Conservation (phyloP, 1,139 yeast genomes). For the Geotrichum reessii region DNA sequence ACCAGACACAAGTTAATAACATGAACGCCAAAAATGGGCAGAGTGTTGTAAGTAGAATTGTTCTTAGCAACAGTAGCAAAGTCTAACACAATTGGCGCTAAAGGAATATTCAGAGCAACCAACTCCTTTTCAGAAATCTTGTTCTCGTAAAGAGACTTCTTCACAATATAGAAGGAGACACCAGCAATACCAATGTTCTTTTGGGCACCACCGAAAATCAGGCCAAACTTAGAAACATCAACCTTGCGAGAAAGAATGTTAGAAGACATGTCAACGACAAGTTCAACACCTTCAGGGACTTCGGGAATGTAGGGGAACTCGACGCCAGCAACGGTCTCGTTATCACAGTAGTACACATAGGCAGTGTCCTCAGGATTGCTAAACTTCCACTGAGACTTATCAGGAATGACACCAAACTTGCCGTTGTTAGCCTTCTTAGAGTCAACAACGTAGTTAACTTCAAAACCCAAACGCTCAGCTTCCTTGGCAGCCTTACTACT, state of each 20-base stretch:
- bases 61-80: constrained; percentile 80
- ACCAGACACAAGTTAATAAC: constrained; percentile 73
- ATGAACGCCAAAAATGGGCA: constrained; percentile 87
- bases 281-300: constrained; percentile 59
- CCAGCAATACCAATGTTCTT: constrained; percentile 97
- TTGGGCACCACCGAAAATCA: constrained; percentile 87
- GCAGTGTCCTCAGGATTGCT: constrained; percentile 54
- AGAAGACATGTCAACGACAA: constrained; percentile 93
- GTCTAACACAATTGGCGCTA: constrained; percentile 83
- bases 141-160: constrained; percentile 60
- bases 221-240: constrained; percentile 79
- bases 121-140: constrained; percentile 62
- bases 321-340: constrained; percentile 92
- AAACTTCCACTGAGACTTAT: constrained; percentile 54
- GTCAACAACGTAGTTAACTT: constrained; percentile 63
- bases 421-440: constrained; percentile 48
- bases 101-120: constrained; percentile 54
- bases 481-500: constrained; percentile 82
- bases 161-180: constrained; percentile 80
- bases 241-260: constrained; percentile 76
- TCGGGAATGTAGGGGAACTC: constrained; percentile 62
- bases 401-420: constrained; percentile 65
- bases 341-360: constrained; percentile 85
- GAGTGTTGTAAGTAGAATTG: constrained; percentile 90
- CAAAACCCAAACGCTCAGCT: constrained; percentile 76